Evolutionary conservation across 2,329 filamentous ascomycete species (phyloP).

Genomic region (Cephalotrichum gorgonifer): DNA sequence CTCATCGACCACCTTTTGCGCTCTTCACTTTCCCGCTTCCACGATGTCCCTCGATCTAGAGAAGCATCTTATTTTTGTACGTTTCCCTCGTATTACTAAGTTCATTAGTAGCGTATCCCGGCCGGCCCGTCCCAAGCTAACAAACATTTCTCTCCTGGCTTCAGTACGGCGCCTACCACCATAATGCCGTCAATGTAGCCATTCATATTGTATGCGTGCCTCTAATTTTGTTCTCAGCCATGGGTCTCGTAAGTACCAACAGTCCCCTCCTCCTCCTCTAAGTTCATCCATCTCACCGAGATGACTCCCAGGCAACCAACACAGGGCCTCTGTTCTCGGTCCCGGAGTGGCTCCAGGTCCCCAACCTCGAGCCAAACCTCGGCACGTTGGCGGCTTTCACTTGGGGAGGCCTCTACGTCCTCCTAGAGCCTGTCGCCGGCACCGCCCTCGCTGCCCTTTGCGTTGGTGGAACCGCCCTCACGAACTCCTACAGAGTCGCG

Average conservation of each 20-base stretch:
- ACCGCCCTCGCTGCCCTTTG: slow-evolving; percentile 66
- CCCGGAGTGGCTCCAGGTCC: slow-evolving; percentile 56
- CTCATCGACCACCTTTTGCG: background rate
- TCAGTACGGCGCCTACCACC: slow-evolving; percentile 78
- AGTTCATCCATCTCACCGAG: background rate
- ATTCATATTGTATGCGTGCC: slow-evolving; percentile 78
- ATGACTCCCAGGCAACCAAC: slow-evolving; percentile 42
- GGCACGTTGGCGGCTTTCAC: slow-evolving; percentile 54
- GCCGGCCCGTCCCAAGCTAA: slow-evolving; percentile 1
- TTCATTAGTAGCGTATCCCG: background rate
- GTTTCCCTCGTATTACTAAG: background rate
- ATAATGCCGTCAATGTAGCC: slow-evolving; percentile 63
- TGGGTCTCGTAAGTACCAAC: slow-evolving; percentile 3
- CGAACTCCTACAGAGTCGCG: slow-evolving; percentile 62
- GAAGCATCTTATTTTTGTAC: slow-evolving; percentile 72
- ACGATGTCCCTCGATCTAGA: slow-evolving; percentile 66
- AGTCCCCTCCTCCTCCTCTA: slow-evolving; percentile 10
- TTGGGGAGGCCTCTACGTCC: slow-evolving; percentile 73
- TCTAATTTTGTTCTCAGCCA: slow-evolving; percentile 53
- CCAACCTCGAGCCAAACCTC: slow-evolving; percentile 56
- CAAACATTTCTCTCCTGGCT: background rate
- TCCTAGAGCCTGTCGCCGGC: slow-evolving; percentile 91
- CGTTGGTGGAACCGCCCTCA: slow-evolving; percentile 61
- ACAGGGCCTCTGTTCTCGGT: slow-evolving; percentile 52
- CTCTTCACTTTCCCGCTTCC: slow-evolving; percentile 1